Evolutionary conservation across 441 rosid species (phyloP), one percentile per base, ranked within the genome.

Genomic region (Pelargonium myrrhifolium): DNA sequence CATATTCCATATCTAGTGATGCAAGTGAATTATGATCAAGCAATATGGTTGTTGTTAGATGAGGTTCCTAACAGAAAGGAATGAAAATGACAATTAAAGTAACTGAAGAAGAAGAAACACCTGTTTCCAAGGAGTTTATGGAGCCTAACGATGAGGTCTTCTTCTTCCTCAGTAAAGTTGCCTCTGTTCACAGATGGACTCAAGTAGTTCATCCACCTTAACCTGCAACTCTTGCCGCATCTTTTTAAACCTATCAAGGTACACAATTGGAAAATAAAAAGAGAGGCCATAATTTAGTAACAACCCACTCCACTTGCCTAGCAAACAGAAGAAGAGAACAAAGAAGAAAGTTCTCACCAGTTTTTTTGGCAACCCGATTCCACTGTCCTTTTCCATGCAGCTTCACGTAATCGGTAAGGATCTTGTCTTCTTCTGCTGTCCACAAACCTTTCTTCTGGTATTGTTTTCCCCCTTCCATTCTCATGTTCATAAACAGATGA

Each of bases 71-170:
- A 24, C 2, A 2, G 2, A 24, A 28, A 28, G 31, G 31, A 28
- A 28, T 4, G 2, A 28, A 4, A 28, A n/a, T n/a, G 31, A 4
- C 31, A 5, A 0, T 5, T 12, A n/a, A 56, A 59, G 11, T 6
- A 61, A 60, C 0, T 28, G 31, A n/a, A 11, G 11, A 4, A 31
- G 7, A 55, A 51, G n/a, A n/a, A n/a, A 43, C 65, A 85, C 93
- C 92, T 86, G 81, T 87, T 89, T 60, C 93, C 96, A 47, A 89
- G 83, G 72, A 89, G 80, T 64, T 77, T 84, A 72, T 87, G 95
- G 58, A 89, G 87, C 59, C 92, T 80, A 67, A 86, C 73, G 72
- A 86, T 85, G 62, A 85, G 84, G 75, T 85, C 90, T 67, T 87
- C 90, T 77, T 89, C 96, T 74, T 87, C 82, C 45, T 85, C 83